These are phyloP conservation scores for Trametes punicea DNA, from an alignment of 768 basidiomycete species.

Conservation along the genomic window DNA sequence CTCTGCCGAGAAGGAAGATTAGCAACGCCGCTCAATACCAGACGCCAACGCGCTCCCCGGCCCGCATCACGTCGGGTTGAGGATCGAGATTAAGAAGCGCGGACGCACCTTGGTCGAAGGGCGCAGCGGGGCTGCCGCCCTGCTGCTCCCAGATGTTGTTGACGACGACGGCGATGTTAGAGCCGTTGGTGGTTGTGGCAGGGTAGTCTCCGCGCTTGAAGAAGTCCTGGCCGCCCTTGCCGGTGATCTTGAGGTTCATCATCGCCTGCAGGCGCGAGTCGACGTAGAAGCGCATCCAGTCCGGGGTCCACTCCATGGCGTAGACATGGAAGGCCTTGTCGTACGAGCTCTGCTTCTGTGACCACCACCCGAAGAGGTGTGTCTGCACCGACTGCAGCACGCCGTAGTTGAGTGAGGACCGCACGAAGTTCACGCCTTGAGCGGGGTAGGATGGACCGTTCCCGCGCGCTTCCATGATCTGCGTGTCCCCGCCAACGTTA, in stretches of 20 bases:
- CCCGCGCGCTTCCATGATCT: slow-evolving; percentile 55
- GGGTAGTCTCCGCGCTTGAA: slow-evolving; percentile 54
- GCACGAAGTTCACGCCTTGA: slow-evolving; percentile 45
- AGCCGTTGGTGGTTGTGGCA: slow-evolving; percentile 42
- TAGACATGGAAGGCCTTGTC: slow-evolving; percentile 51
- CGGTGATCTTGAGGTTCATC: slow-evolving; percentile 47
- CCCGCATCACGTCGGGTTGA: not conserved
- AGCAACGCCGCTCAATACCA: not conserved
- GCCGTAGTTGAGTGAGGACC: slow-evolving; percentile 69
- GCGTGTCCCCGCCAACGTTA: not conserved
- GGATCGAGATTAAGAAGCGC: not conserved
- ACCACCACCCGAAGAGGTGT: slow-evolving; percentile 42
- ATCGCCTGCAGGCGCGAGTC: slow-evolving; percentile 51
- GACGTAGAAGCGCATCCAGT: slow-evolving; percentile 52
- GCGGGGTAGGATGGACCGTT: slow-evolving; percentile 41
- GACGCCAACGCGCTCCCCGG: not conserved
- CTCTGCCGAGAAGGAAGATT: slow-evolving; percentile 34
- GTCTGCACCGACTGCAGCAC: slow-evolving; percentile 41
- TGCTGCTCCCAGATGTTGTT: slow-evolving; percentile 48
- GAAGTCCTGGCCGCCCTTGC: slow-evolving; percentile 43
- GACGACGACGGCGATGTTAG: slow-evolving; percentile 37
- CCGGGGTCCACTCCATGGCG: slow-evolving; percentile 56
- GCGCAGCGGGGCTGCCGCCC: slow-evolving; percentile 46
- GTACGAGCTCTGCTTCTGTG: slow-evolving; percentile 43
- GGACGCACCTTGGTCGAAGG: slow-evolving; percentile 50